Base-by-base conservation (phyloP, 163 green algal genomes). In the Chlorella variabilis region DNA sequence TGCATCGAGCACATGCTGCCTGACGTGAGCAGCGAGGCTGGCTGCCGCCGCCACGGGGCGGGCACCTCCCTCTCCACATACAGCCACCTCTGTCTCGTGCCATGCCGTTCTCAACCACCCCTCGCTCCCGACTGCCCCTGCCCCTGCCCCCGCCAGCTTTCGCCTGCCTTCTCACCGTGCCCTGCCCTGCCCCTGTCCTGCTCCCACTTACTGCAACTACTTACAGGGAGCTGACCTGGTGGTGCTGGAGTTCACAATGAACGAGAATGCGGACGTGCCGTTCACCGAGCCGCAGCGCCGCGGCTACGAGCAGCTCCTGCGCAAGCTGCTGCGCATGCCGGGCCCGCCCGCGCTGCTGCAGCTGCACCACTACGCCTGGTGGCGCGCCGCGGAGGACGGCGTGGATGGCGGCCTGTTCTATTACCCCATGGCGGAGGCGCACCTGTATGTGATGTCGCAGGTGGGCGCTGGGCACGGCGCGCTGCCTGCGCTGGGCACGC, bases 351-450 rank as follows among this genome's bases (percentile, higher is more conserved):
- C 75, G 0, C 27, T 81, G 0, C 15, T 81, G 7, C 39, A 66
- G 54, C 36, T 79, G 71, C 71, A 79, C 71, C 71, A 79, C 54
- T 79, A 79, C 54, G 54, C 74, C 1, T 80, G 74, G 74, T 80
- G 74, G 74, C 58, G 58, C 6, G 39, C 74, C 38, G 9, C 18
- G 1, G 74, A 31, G 4, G 74, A 80, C 20, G 74, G 74, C n/a
- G 15, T 71, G 39, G 41, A 71, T 27, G 34, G 17, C n/a, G 74
- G 74, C 3, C 56, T 80, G 5, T 80, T 49, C 29, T 80, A 80
- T 58, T 61, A 49, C 58, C 74, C 74, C 2, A 18, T n/a, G n/a
- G 41, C 74, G 0, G 74, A 80, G 39, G 23, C 38, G 25, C 74
- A 80, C n/a, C 29, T 71, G 25, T 70, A 65, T 2, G 58, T 80